Base-by-base conservation (phyloP, 305 asterid species). In the Rubia tinctorum region DNA sequence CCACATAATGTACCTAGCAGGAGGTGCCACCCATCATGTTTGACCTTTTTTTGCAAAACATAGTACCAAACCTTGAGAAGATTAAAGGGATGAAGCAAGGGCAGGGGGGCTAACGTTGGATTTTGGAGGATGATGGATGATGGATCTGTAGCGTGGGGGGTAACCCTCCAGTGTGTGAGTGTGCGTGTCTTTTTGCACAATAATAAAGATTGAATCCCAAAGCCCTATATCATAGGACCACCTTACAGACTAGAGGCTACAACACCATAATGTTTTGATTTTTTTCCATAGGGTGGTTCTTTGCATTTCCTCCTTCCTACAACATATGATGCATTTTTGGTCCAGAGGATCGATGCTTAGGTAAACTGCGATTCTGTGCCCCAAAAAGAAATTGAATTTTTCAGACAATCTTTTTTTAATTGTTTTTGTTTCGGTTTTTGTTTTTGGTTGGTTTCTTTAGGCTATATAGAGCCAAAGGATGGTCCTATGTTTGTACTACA, bases 221-320 rank as follows among this genome's bases (percentile, higher is more conserved):
- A 13, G 58, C 60, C 73, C 64, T 58, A 58, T 71, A 34, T 18
- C n/a, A 37, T 62, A 70, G 86, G 83, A 76, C 86, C 86, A 79
- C 80, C 76, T 83, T 79, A 79, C 11, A 30, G 10, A 5, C 39
- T 14, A 27, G 1, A 27, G 56, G 55, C 55, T 18, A 49, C 34
- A 30, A 30, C 64, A 72, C 34, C 64, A 58, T 58, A 7, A n/a
- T 22, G 12, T 58, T 56, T n/a, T 43, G n/a, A 68, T 53, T 34
- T 69, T 68, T 51, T n/a, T n/a, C 62, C 66, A 73, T 71, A 73
- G 73, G 8, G 80, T 82, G 85, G 85, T 82, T 83, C 85, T 53
- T 22, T 53, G 59, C 59, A 53, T 53, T 62, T 27, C 40, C 67
- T 27, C 27, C 42, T 30, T 17, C 40, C 67, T 14, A 11, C 66